Percentiles rank a stretch among this genome's conserved stretches.
Evolutionary conservation across 1,284 basidiomycete genomes (phyloP).

Genomic region (Peniophora sp.): DNA sequence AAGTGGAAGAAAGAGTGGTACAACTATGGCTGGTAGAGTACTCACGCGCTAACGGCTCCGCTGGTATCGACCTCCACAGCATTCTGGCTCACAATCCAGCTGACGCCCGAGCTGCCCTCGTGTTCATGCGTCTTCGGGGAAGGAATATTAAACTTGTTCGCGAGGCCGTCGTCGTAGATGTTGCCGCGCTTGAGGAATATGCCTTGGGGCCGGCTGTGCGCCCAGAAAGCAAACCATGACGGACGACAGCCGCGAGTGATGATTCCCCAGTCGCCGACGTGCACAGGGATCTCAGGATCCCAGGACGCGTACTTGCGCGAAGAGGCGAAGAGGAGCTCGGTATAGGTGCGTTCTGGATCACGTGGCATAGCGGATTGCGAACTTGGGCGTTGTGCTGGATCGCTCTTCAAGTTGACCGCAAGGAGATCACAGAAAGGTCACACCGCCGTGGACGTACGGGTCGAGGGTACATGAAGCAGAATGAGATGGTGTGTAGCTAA

Average conservation of each 20-base stretch:
- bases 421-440: too few species aligned
- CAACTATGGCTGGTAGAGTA: neutral
- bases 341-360: neutral
- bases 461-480: too few species aligned
- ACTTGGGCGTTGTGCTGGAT: too few species aligned
- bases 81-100: constrained; percentile 20
- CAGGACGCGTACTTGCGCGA: constrained; percentile 22
- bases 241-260: constrained; percentile 13
- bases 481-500: too few species aligned
- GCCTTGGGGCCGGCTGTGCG: constrained; percentile 13
- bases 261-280: constrained; percentile 21
- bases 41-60: constrained; percentile 13
- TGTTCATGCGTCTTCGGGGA: constrained; percentile 11
- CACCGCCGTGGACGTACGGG: too few species aligned
- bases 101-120: constrained; percentile 10
- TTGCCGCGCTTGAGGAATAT: constrained; percentile 23
- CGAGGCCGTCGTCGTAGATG: constrained; percentile 14
- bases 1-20: neutral
- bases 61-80: constrained; percentile 14
- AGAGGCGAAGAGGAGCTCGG: constrained; percentile 20
- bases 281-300: constrained; percentile 21
- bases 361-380: too few species aligned
- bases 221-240: constrained; percentile 13
- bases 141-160: constrained; percentile 15
- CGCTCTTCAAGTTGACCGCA: too few species aligned